These are phyloP conservation scores for Pleurotus platypus DNA, from an alignment of 768 basidiomycete genomes.

Conservation along the genomic window DNA sequence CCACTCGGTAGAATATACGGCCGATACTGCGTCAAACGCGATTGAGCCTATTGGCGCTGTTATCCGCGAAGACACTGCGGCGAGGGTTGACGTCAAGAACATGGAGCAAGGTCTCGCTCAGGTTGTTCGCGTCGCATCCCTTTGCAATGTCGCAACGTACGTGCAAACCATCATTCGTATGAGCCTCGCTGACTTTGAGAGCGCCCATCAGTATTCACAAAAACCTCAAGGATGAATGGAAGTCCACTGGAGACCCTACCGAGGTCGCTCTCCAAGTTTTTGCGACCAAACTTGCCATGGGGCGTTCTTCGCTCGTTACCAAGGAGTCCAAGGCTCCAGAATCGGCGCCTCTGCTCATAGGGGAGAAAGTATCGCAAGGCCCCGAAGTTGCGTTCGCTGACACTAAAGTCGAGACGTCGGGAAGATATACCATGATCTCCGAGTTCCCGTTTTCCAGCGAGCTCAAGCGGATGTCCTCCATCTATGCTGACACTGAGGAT, in stretches of 20 bases:
- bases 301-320: slow-evolving; percentile 26
- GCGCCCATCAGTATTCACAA: slow-evolving; percentile 25
- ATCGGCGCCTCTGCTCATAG: slow-evolving; percentile 21
- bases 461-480: slow-evolving; percentile 46
- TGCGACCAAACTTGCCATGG: slow-evolving; percentile 44
- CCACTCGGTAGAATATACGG: slow-evolving; percentile 24
- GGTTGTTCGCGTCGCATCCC: slow-evolving; percentile 25
- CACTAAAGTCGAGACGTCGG: slow-evolving; percentile 16
- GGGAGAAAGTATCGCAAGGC: slow-evolving; percentile 10
- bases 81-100: slow-evolving; percentile 15
- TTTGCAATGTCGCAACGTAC: slow-evolving; percentile 35
- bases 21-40: slow-evolving; percentile 27
- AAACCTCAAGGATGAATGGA: slow-evolving; percentile 39
- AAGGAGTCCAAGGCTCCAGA: slow-evolving; percentile 19
- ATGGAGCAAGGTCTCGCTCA: slow-evolving; percentile 22
- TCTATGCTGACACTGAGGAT: slow-evolving; percentile 28
- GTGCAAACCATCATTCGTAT: slow-evolving; percentile 1
- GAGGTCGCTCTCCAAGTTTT: slow-evolving; percentile 55
- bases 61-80: slow-evolving; percentile 18
- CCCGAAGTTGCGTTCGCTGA: slow-evolving; percentile 13
- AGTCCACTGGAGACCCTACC: slow-evolving; percentile 50
- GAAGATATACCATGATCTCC: slow-evolving; percentile 28
- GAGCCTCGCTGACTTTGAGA: too few species aligned
- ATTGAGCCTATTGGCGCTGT: slow-evolving; percentile 27
- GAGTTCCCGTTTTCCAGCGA: slow-evolving; percentile 49